Evolutionary conservation across 169 alveolate species (phyloP).

Genomic region (Cystoisospora suis): DNA sequence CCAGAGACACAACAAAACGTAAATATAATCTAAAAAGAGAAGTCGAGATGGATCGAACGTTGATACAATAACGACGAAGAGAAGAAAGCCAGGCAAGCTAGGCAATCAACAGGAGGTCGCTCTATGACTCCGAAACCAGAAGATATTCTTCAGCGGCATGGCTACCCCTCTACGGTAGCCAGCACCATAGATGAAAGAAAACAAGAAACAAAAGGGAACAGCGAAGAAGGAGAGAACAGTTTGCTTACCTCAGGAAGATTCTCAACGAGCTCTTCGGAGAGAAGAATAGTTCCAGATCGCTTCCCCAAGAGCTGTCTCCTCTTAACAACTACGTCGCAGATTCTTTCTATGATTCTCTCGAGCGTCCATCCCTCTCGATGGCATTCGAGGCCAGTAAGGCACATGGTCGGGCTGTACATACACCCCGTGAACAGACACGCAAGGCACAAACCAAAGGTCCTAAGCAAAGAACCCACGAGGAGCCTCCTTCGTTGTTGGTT

Average conservation of each 20-base stretch:
- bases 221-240: slow-evolving; percentile 26
- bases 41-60: too few relatives aligned
- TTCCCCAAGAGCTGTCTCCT: slow-evolving; percentile 73
- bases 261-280: slow-evolving; percentile 87
- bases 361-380: slow-evolving; percentile 2
- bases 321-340: slow-evolving; percentile 67
- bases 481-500: too few relatives aligned
- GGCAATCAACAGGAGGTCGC: too few relatives aligned
- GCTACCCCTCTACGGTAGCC: too few relatives aligned
- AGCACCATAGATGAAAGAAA: too few relatives aligned
- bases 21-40: too few relatives aligned
- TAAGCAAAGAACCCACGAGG: too few relatives aligned
- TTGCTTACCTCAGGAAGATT: slow-evolving; percentile 80
- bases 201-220: too few relatives aligned
- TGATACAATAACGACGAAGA: not conserved
- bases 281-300: slow-evolving; percentile 80
- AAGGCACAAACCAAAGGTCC: too few relatives aligned
- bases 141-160: too few relatives aligned
- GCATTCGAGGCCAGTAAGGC: slow-evolving; percentile 35
- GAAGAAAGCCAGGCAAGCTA: not conserved
- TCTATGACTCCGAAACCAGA: too few relatives aligned
- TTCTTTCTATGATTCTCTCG: not conserved
- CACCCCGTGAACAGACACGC: not conserved
- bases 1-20: too few relatives aligned
- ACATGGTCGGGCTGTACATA: slow-evolving; percentile 14